A percentile compares a stretch with the other conserved stretches of the same genome.
Evolutionary conservation across 2,329 filamentous ascomycete genomes (phyloP).

Genomic region (Aspergillus nomiae): DNA sequence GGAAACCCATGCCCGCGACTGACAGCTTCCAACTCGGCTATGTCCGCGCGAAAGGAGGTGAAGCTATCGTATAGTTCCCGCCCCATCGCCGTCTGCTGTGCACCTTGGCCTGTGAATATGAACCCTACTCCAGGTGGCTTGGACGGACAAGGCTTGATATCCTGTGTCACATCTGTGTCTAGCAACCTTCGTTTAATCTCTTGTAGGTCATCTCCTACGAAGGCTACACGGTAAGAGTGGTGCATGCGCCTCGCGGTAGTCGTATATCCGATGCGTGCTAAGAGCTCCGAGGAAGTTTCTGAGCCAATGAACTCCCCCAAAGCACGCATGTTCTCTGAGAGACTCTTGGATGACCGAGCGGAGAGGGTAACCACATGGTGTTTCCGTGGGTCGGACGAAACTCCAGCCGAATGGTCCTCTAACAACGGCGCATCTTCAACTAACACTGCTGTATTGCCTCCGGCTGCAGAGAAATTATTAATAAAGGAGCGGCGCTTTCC

Average conservation of each 20-base stretch:
- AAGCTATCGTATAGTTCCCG: slow-evolving; percentile 12
- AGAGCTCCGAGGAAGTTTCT: slow-evolving; percentile 2
- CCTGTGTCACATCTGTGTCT: neutral
- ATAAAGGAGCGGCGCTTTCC: slow-evolving; percentile 41
- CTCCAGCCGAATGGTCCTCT: slow-evolving; percentile 22
- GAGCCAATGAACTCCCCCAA: slow-evolving; percentile 34
- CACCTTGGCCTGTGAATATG: slow-evolving; percentile 44
- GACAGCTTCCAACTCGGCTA: slow-evolving; percentile 29
- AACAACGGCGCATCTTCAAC: slow-evolving; percentile 61
- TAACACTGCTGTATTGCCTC: slow-evolving; percentile 69
- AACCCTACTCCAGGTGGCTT: slow-evolving; percentile 30
- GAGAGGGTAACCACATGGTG: slow-evolving; percentile 60
- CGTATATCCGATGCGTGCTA: slow-evolving; percentile 62
- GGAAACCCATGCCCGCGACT: slow-evolving; percentile 34
- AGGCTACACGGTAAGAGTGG: slow-evolving; percentile 36
- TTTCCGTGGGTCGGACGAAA: slow-evolving; percentile 53
- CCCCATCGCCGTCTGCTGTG: slow-evolving; percentile 40
- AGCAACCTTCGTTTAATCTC: neutral
- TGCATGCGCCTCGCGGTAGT: slow-evolving; percentile 61
- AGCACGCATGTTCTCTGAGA: slow-evolving; percentile 59
- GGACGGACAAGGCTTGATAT: neutral
- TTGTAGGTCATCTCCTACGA: slow-evolving; percentile 22
- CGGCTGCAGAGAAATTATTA: slow-evolving; percentile 72
- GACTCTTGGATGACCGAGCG: slow-evolving; percentile 46
- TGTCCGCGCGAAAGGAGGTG: neutral